Conservation (phyloP, 106 monocot species). For the Chionographis japonica region DNA sequence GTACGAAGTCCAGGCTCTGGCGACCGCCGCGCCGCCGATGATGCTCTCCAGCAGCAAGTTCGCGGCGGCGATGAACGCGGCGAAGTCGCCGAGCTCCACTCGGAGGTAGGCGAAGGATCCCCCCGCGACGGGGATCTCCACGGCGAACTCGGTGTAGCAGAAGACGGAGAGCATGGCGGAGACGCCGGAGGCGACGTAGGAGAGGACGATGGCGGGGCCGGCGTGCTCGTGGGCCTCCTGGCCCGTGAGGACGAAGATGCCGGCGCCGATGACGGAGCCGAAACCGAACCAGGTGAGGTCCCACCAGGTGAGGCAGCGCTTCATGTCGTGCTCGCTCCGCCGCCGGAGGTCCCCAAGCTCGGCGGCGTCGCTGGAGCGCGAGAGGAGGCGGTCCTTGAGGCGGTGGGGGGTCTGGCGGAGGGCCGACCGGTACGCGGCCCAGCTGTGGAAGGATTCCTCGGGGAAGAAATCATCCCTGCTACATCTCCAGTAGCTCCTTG, state of each 20-base stretch:
- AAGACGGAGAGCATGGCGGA: conserved; percentile 71
- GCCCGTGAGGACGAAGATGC: conserved; percentile 78
- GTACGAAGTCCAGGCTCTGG: conserved; percentile 49
- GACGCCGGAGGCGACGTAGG: conserved; percentile 57
- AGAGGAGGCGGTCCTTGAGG: conserved; percentile 33
- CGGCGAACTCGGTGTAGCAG: conserved; percentile 84
- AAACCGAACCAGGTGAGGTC: conserved; percentile 78
- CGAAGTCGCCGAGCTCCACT: conserved; percentile 64
- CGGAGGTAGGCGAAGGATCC: conserved; percentile 74
- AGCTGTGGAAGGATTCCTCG: conserved; percentile 49
- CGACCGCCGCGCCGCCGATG: conserved; percentile 40
- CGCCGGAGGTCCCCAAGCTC: conserved; percentile 35
- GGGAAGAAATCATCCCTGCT: conserved; percentile 63
- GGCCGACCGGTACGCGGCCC: conserved; percentile 37
- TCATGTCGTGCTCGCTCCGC: conserved; percentile 39
- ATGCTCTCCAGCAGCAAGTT: conserved; percentile 52
- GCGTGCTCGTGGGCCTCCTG: conserved; percentile 55
- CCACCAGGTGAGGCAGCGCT: conserved; percentile 65
- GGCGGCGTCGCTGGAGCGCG: conserved; percentile 31
- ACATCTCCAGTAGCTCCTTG: conserved; percentile 48
- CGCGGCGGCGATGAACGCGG: conserved; percentile 52
- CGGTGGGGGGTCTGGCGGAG: conserved; percentile 36
- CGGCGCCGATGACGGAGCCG: conserved; percentile 68
- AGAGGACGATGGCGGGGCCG: conserved; percentile 70
- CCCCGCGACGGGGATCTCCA: conserved; percentile 75